A percentile compares a stretch with the other conserved stretches of the same genome.
Conservation (phyloP, 2,329 filamentous ascomycete genomes). For the Elsinoe batatas region DNA sequence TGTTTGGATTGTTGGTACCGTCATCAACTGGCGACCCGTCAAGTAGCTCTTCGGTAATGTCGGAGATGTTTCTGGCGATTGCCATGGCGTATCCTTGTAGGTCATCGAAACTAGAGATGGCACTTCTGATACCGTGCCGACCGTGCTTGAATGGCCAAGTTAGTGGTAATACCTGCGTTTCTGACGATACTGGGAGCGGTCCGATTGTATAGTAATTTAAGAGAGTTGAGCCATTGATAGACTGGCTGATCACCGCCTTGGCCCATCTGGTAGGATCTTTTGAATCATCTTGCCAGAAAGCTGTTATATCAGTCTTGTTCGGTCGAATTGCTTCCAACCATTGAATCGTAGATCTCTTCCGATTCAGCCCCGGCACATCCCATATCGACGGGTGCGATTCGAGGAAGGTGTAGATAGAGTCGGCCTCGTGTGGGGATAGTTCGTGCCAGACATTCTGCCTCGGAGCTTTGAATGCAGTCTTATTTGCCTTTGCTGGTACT, state of each 20-base stretch:
- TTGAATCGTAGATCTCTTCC: neutral
- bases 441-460: conserved; percentile 7
- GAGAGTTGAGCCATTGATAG: conserved; percentile 30
- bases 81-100: conserved; percentile 19
- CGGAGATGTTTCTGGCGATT: conserved; percentile 29
- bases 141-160: conserved; percentile 35
- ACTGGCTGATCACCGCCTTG: conserved; percentile 35
- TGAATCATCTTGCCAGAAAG: conserved; percentile 34
- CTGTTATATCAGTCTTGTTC: conserved; percentile 41
- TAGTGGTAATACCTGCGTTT: conserved; percentile 31
- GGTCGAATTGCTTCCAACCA: conserved; percentile 33
- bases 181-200: conserved; percentile 37
- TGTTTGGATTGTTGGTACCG: conserved; percentile 32
- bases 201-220: conserved; percentile 40
- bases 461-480: conserved; percentile 5
- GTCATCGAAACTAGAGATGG: conserved; percentile 21
- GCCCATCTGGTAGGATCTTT: conserved; percentile 35
- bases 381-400: neutral
- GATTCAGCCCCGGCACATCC: neutral
- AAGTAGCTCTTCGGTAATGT: conserved; percentile 39
- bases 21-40: conserved; percentile 30
- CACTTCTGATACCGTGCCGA: conserved; percentile 26
- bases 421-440: neutral
- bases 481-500: neutral
- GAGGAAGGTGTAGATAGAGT: conserved; percentile 2